Evolutionary conservation across 106 monocot species (phyloP), one percentile per base, ranked within the genome.

Genomic region (Apostasia ramifera): DNA sequence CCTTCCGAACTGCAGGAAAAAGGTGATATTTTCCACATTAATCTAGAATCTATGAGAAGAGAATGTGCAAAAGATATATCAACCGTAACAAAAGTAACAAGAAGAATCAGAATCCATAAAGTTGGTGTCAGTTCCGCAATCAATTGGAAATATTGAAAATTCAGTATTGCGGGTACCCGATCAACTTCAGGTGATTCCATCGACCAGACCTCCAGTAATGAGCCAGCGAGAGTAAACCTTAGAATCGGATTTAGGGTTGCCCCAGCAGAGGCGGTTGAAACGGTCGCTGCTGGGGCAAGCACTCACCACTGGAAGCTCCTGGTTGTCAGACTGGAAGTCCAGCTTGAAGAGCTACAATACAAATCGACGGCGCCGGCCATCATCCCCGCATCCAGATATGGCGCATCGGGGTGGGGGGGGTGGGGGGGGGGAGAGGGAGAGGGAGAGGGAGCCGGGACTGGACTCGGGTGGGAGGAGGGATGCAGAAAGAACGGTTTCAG

Each of bases 331-430:
- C 45, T 58, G 73, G 78, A 97, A 87, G 55, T 97, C 97, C 26
- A 97, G 74, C 47, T 79, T 72, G 76, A 92, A 97, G 89, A 89
- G 79, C 89, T 89, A 82, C 89, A 97, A 56, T 84, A 84, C 7
- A 89, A 84, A 72, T 92, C 92, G 57, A 97, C 89, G 3, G 97
- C 97, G 46, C 97, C 97, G 55, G 86, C 86, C 86, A 97, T 85
- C 49, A 92, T 97, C 15, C 92, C 97, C 9, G 87, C 84, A 15
- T 82, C 97, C 47, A 97, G 71, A 75, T 89, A 97, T 0, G 92
- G 92, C 45, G 86, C 76, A 4, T 92, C 87, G 6, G 97, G 97
- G 38, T n/a, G n/a, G n/a, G n/a, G n/a, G n/a, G n/a, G n/a, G n/a
- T n/a, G n/a, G n/a, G n/a, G n/a, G n/a, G n/a, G n/a, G n/a, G n/a